Percentiles rank a stretch among this genome's conserved stretches.
phyloP scores from a whole-genome alignment of 306 rosid genomes.

The Dalbergia cochinchinensis region DNA sequence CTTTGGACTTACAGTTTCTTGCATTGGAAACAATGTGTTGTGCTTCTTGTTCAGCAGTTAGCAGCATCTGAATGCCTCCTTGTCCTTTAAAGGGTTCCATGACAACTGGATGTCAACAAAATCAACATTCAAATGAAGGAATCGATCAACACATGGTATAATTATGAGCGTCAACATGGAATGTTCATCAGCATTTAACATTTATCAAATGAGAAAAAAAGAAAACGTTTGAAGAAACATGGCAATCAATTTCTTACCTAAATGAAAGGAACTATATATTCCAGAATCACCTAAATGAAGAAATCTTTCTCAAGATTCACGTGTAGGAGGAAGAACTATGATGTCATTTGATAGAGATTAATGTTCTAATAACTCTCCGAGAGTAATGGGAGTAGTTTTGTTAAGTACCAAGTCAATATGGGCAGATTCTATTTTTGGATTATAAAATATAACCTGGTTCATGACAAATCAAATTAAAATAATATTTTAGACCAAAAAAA shows the following conservation, averaged over 20 bases:
- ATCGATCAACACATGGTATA: neutral
- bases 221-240: constrained; percentile 15
- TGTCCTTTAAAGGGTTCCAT: constrained; percentile 87
- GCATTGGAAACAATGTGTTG: constrained; percentile 75
- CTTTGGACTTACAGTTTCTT: constrained; percentile 65
- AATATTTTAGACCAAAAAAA: neutral
- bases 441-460: neutral
- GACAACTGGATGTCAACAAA: constrained; percentile 38
- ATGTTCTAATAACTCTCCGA: constrained; percentile 36
- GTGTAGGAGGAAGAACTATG: constrained; percentile 27
- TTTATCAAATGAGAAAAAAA: neutral
- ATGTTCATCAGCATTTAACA: neutral
- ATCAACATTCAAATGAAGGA: neutral
- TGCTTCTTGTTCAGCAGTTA: constrained; percentile 89
- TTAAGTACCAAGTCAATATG: constrained; percentile 51
- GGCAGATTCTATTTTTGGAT: constrained; percentile 37
- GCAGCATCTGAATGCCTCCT: constrained; percentile 89
- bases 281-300: neutral
- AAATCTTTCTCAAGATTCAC: constrained; percentile 3
- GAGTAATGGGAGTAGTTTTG: constrained; percentile 33
- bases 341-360: constrained; percentile 30
- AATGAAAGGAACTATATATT: neutral
- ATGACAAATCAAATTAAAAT: neutral
- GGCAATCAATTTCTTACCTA: constrained; percentile 38
- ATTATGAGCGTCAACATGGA: neutral